Conservation (phyloP, 345 rosid species). For the Tarenaya hassleriana region DNA sequence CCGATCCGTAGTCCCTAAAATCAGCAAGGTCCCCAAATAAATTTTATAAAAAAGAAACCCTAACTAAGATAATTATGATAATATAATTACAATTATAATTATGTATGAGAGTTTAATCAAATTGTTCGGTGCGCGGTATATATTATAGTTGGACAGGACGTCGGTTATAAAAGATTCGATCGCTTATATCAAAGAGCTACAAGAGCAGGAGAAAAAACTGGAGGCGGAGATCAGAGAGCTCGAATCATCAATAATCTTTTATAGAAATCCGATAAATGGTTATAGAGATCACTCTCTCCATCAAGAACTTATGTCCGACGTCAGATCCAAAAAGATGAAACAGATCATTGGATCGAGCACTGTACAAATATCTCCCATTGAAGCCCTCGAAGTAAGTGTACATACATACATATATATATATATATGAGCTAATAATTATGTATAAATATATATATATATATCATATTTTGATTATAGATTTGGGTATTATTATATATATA, state of each 20-base stretch:
- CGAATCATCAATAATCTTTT: constrained; percentile 30
- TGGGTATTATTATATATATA: no score
- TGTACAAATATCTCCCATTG: constrained; percentile 43
- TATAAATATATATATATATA: no score
- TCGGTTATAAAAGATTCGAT: constrained; percentile 89
- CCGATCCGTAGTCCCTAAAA: no score
- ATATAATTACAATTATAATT: no score
- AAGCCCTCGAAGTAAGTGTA: constrained; percentile 43
- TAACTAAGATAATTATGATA: no score
- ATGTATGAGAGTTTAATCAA: no score
- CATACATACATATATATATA: no score
- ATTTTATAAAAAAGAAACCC: no score
- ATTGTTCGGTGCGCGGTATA: no score
- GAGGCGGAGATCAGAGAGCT: constrained; percentile 61
- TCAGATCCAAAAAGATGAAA: constrained; percentile 63
- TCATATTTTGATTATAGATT: no score
- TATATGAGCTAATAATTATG: no score
- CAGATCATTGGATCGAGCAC: constrained; percentile 30
- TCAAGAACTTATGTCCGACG: neutral
- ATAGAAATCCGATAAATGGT: constrained; percentile 23
- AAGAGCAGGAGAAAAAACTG: constrained; percentile 62
- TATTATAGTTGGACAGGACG: constrained; percentile 84
- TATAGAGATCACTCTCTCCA: constrained; percentile 35
- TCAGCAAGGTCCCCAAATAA: neutral
- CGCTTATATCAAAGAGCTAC: constrained; percentile 70